Base-by-base conservation (phyloP, 345 rosid genomes). In the Populus tremula region DNA sequence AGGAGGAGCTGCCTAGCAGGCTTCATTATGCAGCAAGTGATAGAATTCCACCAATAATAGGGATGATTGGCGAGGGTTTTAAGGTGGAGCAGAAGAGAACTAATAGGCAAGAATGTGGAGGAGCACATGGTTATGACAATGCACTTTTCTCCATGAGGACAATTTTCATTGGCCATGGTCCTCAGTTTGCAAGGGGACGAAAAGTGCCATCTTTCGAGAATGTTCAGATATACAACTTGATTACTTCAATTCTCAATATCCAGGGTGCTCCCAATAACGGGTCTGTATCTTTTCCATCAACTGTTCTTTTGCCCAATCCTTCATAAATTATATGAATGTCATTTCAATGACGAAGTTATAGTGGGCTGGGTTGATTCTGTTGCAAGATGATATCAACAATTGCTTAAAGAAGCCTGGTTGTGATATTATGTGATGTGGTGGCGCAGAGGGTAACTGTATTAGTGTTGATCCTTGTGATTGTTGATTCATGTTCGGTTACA, bases 141-240 rank as follows among this genome's bases (percentile, higher is more conserved):
- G 90, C 90, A 2, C 17, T 93, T 80, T 95, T 95, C 86, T 95
- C 99, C 16, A 95, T 93, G 98, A 92, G 99, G 78, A 85, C 92
- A 49, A 91, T 95, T 81, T 95, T 93, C 79, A 88, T 95, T 18
- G 98, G 94, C 67, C 97, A 93, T 6, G 99, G 97, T 77, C 99
- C 98, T 70, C 86, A 84, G 87, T 95, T 95, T 74, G 84, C 87
- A 0, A 78, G 88, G 63, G 97, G 98, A 17, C 79, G 64, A 85
- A 93, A 95, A 88, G 97, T 95, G 69, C 90, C 97, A 12, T 93
- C 98, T 76, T 93, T 95, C 78, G 97, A 93, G 87, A 95, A 95
- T 82, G 90, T 95, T 77, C 87, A 95, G 86, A 95, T 95, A 74
- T 95, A 95, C 79, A 95, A 92, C 83, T 2, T 91, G 75, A 73